phyloP scores from a whole-genome alignment of 345 rosid species.

The Theobroma cacao region DNA sequence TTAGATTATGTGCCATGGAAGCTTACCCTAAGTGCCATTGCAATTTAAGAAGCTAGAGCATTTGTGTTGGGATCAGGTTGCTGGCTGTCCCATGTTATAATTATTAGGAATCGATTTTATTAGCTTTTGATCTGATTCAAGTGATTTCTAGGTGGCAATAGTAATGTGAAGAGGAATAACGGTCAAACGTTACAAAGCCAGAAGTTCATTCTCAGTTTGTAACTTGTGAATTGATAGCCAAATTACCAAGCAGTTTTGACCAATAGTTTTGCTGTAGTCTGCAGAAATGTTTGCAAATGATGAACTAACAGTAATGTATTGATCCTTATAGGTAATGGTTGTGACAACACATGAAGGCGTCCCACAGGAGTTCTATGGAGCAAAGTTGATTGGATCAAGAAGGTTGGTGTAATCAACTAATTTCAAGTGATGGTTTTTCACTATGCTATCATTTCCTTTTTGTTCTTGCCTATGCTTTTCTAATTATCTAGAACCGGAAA shows the following conservation, averaged over 20 bases:
- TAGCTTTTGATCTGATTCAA: not conserved
- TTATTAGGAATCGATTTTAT: not conserved
- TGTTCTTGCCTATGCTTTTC: not conserved
- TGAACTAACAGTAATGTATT: conserved; percentile 13
- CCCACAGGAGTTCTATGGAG: conserved; percentile 92
- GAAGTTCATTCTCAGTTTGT: conserved; percentile 1
- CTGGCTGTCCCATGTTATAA: not conserved
- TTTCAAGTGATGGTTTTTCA: not conserved
- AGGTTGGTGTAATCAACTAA: conserved; percentile 47
- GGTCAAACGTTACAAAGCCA: not conserved
- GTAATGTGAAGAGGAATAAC: not conserved
- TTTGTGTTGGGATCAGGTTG: not conserved
- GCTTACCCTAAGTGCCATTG: not conserved
- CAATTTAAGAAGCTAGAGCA: not conserved
- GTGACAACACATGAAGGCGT: conserved; percentile 99
- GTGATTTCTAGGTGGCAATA: not conserved
- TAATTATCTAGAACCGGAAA: not conserved
- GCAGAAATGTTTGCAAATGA: not conserved
- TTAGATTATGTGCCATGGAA: not conserved
- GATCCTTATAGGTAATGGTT: conserved; percentile 68
- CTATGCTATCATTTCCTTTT: not conserved
- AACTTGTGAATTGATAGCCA: not conserved
- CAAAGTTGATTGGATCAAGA: conserved; percentile 87
- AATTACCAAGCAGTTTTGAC: not conserved
- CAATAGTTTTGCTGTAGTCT: not conserved